These are phyloP conservation scores for Plectosphaerella sp. DNA, from an alignment of 2,329 filamentous ascomycete genomes.

Conservation along the genomic window DNA sequence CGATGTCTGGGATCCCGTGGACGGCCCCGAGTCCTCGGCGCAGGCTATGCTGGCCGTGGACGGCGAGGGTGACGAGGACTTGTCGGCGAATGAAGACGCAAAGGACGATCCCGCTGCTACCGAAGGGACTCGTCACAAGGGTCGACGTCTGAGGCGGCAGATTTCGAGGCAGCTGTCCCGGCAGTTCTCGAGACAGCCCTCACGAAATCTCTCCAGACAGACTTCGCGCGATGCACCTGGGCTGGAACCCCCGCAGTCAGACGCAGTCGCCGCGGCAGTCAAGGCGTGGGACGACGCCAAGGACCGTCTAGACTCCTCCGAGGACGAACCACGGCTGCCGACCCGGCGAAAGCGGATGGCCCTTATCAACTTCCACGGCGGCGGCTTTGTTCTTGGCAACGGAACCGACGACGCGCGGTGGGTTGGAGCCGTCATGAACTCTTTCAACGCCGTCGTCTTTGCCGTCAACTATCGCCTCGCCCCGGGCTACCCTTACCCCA, in stretches of 20 bases:
- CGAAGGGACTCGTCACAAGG: no score
- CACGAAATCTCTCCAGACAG: constrained; percentile 7
- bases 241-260: constrained; percentile 21
- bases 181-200: constrained; percentile 1
- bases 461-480: constrained; percentile 66
- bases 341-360: constrained; percentile 35
- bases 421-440: constrained; percentile 46
- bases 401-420: constrained; percentile 61
- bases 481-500: constrained; percentile 60
- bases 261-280: constrained; percentile 57
- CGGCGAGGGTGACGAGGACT: background rate
- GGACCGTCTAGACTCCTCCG: background rate
- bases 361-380: constrained; percentile 63
- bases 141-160: no score
- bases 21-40: background rate
- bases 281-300: constrained; percentile 26
- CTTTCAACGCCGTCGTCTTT: constrained; percentile 54
- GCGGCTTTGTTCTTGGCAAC: constrained; percentile 60
- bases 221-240: no score
- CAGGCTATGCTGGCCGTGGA: background rate
- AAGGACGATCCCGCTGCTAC: background rate
- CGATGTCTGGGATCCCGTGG: constrained; percentile 39
- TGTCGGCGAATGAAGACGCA: background rate
- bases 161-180: constrained; percentile 22
- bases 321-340: background rate